These are phyloP conservation scores for Monsonia emarginata DNA, from an alignment of 441 rosid genomes.

Conservation along the genomic window DNA sequence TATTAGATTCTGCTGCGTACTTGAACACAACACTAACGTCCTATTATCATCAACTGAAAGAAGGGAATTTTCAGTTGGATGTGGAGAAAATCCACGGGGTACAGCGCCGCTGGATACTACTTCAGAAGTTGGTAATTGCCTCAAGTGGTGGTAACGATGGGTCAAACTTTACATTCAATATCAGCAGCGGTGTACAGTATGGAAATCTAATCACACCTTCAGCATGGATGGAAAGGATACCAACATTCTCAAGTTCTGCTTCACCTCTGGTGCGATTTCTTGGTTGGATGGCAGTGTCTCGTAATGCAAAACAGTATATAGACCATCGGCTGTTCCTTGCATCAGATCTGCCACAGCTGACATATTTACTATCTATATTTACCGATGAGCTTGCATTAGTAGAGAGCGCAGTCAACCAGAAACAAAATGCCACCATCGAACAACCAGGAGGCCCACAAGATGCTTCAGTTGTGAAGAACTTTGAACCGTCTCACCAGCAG, in stretches of 20 bases:
- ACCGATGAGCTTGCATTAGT: constrained; percentile 60
- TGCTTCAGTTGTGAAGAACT: constrained; percentile 12
- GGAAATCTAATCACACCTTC: constrained; percentile 58
- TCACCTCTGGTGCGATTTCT: constrained; percentile 67
- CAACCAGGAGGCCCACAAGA: constrained; percentile 23
- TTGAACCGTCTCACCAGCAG: constrained; percentile 28
- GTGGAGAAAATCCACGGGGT: constrained; percentile 36
- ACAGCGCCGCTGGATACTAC: constrained; percentile 58
- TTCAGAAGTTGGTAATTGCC: constrained; percentile 64
- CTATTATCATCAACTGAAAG: constrained; percentile 37
- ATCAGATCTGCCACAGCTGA: constrained; percentile 56
- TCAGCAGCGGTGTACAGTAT: constrained; percentile 32
- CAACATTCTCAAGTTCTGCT: constrained; percentile 46
- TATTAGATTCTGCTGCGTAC: constrained; percentile 54
- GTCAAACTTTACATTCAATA: constrained; percentile 33
- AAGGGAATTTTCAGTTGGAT: constrained; percentile 37
- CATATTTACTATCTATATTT: constrained; percentile 50
- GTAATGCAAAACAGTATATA: constrained; percentile 47
- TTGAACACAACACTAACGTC: constrained; percentile 47
- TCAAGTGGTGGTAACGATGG: constrained; percentile 52
- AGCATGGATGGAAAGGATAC: constrained; percentile 58
- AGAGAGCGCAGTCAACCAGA: constrained; percentile 31
- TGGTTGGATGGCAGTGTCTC: constrained; percentile 90
- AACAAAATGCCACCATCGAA: constrained; percentile 26
- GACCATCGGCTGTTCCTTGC: constrained; percentile 51